These are phyloP conservation scores for Fragaria vesca DNA, from an alignment of 306 rosid genomes.

Conservation along the genomic window DNA sequence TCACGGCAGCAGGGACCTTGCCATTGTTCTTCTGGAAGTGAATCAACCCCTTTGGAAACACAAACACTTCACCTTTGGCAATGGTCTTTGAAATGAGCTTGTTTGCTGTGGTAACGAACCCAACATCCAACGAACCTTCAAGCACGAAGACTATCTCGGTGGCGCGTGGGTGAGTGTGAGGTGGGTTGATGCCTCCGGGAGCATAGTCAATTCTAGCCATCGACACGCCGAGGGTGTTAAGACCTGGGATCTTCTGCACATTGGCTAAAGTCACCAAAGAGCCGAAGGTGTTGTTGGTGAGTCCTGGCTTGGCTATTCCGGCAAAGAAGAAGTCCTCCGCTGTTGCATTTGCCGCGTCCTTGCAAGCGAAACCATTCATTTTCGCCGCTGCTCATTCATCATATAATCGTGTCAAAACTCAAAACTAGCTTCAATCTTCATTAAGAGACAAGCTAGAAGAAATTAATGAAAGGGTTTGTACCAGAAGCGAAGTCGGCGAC, in stretches of 20 bases:
- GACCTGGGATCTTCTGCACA: constrained; percentile 71
- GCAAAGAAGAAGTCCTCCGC: constrained; percentile 65
- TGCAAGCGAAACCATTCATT: constrained; percentile 80
- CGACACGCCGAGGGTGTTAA: constrained; percentile 85
- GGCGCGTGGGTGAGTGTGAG: constrained; percentile 96
- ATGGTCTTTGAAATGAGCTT: constrained; percentile 64
- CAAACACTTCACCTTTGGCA: constrained; percentile 67
- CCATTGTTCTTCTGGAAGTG: constrained; percentile 89
- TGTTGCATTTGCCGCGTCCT: constrained; percentile 38
- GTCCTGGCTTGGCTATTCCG: constrained; percentile 63
- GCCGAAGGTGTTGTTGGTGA: constrained; percentile 66
- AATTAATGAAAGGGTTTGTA: constrained; percentile 8
- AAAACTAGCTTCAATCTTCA: background rate
- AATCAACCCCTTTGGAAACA: constrained; percentile 71
- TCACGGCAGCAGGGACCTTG: constrained; percentile 47
- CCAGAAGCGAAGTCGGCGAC: constrained; percentile 77
- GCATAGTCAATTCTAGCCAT: constrained; percentile 79
- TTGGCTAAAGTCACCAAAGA: constrained; percentile 71
- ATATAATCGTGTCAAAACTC: background rate
- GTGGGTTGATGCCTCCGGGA: constrained; percentile 84
- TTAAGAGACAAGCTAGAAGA: background rate
- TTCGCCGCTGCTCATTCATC: constrained; percentile 42
- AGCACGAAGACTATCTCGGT: constrained; percentile 80
- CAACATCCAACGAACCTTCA: constrained; percentile 69
- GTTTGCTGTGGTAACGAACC: constrained; percentile 70